Evolutionary conservation across 2,329 filamentous ascomycete genomes (phyloP).

Genomic region (Berkeleyomyces basicola): DNA sequence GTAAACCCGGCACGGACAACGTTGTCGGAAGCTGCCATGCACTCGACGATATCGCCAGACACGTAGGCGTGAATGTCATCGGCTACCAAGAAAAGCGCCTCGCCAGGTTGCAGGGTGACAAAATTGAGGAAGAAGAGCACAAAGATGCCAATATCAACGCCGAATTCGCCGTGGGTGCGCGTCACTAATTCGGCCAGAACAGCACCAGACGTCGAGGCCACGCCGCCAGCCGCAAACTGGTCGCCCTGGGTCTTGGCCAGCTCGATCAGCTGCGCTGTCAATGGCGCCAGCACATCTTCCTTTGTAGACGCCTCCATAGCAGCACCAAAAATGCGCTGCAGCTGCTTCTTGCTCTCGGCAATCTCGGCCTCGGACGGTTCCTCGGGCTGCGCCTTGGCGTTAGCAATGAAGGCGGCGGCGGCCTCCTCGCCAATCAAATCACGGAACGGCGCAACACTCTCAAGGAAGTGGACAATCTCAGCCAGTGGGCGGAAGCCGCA

Average conservation of each 20-base stretch:
- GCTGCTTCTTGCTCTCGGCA: slow-evolving; percentile 51
- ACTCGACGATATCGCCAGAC: slow-evolving; percentile 90
- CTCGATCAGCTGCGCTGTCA: slow-evolving; percentile 43
- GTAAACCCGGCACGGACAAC: slow-evolving; percentile 95
- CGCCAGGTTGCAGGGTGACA: slow-evolving; percentile 70
- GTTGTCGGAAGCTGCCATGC: slow-evolving; percentile 98
- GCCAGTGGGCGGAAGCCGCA: slow-evolving; percentile 82
- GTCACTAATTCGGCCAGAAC: slow-evolving; percentile 62
- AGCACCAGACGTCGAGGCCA: slow-evolving; percentile 47
- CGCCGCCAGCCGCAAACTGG: slow-evolving; percentile 59
- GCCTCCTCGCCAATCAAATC: slow-evolving; percentile 49
- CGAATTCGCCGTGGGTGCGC: slow-evolving; percentile 70
- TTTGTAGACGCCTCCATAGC: slow-evolving; percentile 65
- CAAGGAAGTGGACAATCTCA: slow-evolving; percentile 76
- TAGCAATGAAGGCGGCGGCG: slow-evolving; percentile 38
- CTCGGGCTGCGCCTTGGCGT: slow-evolving; percentile 25
- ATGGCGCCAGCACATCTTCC: slow-evolving; percentile 32
- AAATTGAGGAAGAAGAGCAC: slow-evolving; percentile 97
- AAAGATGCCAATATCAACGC: slow-evolving; percentile 79
- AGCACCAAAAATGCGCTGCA: slow-evolving; percentile 58
- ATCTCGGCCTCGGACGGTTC: slow-evolving; percentile 31
- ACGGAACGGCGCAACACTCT: slow-evolving; percentile 38
- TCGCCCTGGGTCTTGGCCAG: slow-evolving; percentile 51
- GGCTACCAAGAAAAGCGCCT: slow-evolving; percentile 89
- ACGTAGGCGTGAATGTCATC: slow-evolving; percentile 97